phyloP scores from a whole-genome alignment of 176 grass and related monocot genomes.

The Poa pratensis region DNA sequence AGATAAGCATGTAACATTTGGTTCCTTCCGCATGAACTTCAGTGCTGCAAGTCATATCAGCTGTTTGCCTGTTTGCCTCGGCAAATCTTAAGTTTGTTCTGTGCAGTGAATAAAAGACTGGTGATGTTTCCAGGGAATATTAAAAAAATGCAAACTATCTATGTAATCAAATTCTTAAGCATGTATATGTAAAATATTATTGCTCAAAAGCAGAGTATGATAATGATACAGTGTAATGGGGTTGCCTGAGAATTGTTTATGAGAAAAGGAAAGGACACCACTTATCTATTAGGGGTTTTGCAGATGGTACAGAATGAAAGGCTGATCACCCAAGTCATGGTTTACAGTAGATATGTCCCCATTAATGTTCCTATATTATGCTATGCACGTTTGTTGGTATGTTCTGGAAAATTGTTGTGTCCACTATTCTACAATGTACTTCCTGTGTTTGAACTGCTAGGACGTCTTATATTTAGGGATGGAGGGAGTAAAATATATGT shows the following conservation, averaged over 20 bases:
- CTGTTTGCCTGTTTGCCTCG: neutral
- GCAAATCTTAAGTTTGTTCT: slow-evolving; percentile 26
- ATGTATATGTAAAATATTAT: neutral
- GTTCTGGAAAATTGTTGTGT: slow-evolving; percentile 23
- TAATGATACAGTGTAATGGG: neutral
- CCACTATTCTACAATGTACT: slow-evolving; percentile 8
- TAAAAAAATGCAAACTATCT: slow-evolving; percentile 12
- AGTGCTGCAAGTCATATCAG: neutral
- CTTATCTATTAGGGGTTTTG: neutral
- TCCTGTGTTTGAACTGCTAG: too few relatives aligned
- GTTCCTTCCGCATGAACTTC: slow-evolving; percentile 22
- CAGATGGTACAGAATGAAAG: slow-evolving; percentile 14
- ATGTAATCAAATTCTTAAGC: slow-evolving; percentile 25
- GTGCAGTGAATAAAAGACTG: neutral
- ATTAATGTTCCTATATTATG: slow-evolving; percentile 16
- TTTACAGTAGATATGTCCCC: neutral
- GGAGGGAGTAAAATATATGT: too few relatives aligned
- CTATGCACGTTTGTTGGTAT: slow-evolving; percentile 4
- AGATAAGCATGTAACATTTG: neutral
- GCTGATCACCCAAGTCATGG: neutral
- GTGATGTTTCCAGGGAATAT: neutral
- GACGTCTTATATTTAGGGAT: too few relatives aligned
- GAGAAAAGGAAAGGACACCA: neutral
- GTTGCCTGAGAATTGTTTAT: slow-evolving; percentile 2
- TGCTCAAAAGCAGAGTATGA: neutral